A percentile compares a stretch with the other conserved stretches of the same genome.
phyloP scores from a whole-genome alignment of 1,139 yeast species.

The Nakaseomyces glabratus region DNA sequence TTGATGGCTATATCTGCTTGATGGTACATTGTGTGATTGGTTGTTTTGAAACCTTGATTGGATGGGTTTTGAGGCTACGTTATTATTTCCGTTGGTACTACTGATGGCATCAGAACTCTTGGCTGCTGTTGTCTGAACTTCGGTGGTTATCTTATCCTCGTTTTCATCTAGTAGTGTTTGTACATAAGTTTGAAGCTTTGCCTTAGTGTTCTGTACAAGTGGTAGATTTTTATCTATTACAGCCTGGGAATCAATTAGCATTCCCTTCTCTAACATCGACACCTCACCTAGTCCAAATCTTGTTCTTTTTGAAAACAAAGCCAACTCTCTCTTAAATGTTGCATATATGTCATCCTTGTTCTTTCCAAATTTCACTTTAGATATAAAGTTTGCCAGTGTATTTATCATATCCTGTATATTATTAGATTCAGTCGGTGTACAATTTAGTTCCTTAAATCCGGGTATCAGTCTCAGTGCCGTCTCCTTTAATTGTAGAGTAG shows the following conservation, averaged over 20 bases:
- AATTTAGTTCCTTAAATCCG: slow-evolving; percentile 13
- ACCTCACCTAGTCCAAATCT: not conserved
- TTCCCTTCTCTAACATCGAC: slow-evolving; percentile 1
- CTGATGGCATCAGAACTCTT: too few relatives aligned
- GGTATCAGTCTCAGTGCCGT: too few relatives aligned
- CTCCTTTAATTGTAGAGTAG: too few relatives aligned
- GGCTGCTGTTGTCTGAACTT: not conserved
- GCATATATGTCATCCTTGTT: not conserved
- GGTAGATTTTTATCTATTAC: not conserved
- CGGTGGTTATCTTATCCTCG: not conserved
- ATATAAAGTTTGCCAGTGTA: slow-evolving; percentile 10
- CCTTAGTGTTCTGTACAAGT: not conserved
- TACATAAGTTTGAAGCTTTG: not conserved
- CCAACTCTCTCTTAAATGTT: not conserved
- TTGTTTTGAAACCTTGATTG: too few relatives aligned
- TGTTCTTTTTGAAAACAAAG: not conserved
- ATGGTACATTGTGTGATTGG: too few relatives aligned
- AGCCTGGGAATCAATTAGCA: not conserved
- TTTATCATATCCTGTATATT: slow-evolving; percentile 11
- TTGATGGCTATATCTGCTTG: too few relatives aligned
- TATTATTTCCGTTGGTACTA: too few relatives aligned
- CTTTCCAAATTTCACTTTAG: slow-evolving; percentile 11
- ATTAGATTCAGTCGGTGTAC: slow-evolving; percentile 8
- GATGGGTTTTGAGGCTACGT: too few relatives aligned
- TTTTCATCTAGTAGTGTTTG: not conserved